Evolutionary conservation across 2,329 filamentous ascomycete genomes (phyloP).

Genomic region (Mycosphaerella arachidis): DNA sequence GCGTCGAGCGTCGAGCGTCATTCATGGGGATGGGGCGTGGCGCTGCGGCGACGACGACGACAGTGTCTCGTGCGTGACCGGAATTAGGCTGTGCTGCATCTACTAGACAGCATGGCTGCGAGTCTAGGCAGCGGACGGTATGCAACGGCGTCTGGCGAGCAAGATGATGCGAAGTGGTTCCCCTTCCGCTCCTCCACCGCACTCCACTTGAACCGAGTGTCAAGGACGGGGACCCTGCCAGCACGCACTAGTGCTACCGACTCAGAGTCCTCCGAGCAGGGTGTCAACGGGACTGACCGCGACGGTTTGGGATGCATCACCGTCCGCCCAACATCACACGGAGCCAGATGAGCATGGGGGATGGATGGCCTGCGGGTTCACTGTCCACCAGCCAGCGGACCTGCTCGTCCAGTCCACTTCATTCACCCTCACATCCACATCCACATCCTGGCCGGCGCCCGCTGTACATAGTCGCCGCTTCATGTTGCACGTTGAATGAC

Average conservation of each 20-base stretch:
- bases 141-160: neutral
- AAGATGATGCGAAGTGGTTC: neutral
- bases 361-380: neutral
- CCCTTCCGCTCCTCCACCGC: neutral
- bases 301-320: conserved; percentile 7
- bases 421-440: neutral
- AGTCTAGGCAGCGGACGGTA: neutral
- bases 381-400: neutral
- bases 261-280: conserved; percentile 6
- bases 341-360: neutral
- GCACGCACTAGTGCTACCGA: conserved; percentile 6
- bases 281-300: conserved; percentile 3
- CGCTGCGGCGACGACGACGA: too few relatives aligned
- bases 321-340: conserved; percentile 2
- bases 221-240: conserved; percentile 2
- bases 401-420: neutral
- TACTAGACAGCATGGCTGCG: neutral
- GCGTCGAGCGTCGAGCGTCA: too few relatives aligned
- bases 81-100: neutral
- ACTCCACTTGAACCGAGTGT: neutral
- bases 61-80: neutral
- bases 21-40: too few relatives aligned
- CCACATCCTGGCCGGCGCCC: neutral
- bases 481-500: neutral
- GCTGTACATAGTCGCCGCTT: neutral